Evolutionary conservation across 2,329 filamentous ascomycete genomes (phyloP).

Genomic region (Bipolaris sorokiniana): DNA sequence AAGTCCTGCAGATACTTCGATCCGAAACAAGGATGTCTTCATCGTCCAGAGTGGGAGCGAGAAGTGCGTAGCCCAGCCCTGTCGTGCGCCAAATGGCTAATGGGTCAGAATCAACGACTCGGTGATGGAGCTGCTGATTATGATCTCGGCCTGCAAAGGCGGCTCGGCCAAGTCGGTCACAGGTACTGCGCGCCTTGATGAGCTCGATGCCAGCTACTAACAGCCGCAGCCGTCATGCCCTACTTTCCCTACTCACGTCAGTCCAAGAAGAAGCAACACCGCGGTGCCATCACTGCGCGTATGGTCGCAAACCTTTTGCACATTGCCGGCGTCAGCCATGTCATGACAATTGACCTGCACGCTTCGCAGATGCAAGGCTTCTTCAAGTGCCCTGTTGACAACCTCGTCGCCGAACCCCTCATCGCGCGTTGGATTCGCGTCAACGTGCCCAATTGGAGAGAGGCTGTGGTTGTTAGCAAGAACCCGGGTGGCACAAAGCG

Average conservation of each 20-base stretch:
- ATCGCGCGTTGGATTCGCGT: constrained; percentile 94
- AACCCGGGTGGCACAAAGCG: constrained; percentile 97
- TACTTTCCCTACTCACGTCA: constrained; percentile 99
- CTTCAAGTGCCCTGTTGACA: constrained; percentile 97
- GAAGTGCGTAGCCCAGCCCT: constrained; percentile 57
- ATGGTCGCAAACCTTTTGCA: constrained; percentile 96
- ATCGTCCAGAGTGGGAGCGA: constrained; percentile 96
- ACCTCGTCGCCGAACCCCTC: constrained; percentile 92
- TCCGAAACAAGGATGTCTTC: constrained; percentile 98
- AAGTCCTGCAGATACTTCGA: constrained; percentile 60
- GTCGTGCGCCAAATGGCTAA: constrained; percentile 27
- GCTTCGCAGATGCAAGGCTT: constrained; percentile 97
- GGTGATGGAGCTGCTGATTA: constrained; percentile 98
- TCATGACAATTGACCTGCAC: constrained; percentile 96
- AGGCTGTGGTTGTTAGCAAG: constrained; percentile 96
- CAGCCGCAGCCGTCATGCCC: constrained; percentile 73
- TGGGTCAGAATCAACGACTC: constrained; percentile 83
- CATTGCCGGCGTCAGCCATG: constrained; percentile 94
- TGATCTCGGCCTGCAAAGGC: constrained; percentile 98
- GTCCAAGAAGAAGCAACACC: constrained; percentile 98
- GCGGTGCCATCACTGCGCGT: constrained; percentile 92
- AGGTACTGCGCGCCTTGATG: constrained; percentile 62
- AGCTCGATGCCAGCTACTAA: constrained; percentile 21
- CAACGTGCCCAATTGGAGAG: constrained; percentile 84
- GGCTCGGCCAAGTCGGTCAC: constrained; percentile 96